Conservation (phyloP, 23 red algal genomes). For the Gracilaria gracilis region DNA sequence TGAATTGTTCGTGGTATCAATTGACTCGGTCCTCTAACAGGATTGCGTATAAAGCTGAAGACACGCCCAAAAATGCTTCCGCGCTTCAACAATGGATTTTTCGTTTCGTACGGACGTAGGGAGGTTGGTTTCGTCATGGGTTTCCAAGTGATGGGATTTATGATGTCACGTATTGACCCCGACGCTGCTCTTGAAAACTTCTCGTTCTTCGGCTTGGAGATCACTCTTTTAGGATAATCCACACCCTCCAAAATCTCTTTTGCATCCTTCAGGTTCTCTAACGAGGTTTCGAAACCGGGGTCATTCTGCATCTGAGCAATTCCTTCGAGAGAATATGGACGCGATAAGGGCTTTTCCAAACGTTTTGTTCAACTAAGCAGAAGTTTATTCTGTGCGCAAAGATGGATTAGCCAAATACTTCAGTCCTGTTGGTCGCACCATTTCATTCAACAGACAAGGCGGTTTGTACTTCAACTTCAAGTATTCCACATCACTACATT, state of each 20-base stretch:
- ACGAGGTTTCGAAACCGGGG: conserved; percentile 5
- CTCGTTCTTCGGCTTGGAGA: neutral
- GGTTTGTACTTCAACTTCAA: conserved; percentile 65
- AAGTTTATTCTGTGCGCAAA: conserved; percentile 39
- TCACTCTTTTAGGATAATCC: conserved; percentile 8
- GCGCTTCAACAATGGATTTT: neutral
- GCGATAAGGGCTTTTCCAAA: conserved; percentile 18
- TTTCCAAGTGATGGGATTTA: conserved; percentile 1
- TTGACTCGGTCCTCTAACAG: neutral
- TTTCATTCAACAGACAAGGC: conserved; percentile 58
- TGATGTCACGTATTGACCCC: neutral
- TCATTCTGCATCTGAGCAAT: conserved; percentile 5
- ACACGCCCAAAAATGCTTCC: conserved; percentile 1
- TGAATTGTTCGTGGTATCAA: neutral
- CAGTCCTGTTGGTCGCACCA: conserved; percentile 30
- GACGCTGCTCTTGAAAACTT: neutral
- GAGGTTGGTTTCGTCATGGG: neutral
- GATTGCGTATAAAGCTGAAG: neutral
- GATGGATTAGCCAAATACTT: conserved; percentile 53
- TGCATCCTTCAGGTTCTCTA: conserved; percentile 29
- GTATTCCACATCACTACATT: conserved; percentile 64
- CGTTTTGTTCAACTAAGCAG: conserved; percentile 18
- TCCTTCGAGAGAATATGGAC: conserved; percentile 7
- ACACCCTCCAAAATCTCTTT: neutral
- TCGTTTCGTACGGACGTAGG: neutral